phyloP scores from a whole-genome alignment of 148 eudicot species.

The Amaranthus palmeri region DNA sequence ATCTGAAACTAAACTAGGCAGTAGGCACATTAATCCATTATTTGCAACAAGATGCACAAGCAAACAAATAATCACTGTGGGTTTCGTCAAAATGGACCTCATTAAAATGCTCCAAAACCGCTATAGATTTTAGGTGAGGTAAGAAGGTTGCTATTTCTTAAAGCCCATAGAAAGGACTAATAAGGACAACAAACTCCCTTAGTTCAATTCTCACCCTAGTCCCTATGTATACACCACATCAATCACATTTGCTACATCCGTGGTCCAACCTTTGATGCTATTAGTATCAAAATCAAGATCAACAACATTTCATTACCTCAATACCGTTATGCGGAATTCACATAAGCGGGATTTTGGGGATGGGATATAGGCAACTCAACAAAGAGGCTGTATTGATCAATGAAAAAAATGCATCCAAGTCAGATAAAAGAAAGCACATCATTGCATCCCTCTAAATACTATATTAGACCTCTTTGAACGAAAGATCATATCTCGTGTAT shows the following conservation, averaged over 20 bases:
- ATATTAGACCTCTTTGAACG: conserved; percentile 17
- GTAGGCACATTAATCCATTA: conserved; percentile 1
- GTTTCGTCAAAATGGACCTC: conserved; percentile 17
- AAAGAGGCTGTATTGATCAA: too few species aligned
- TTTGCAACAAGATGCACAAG: conserved; percentile 6
- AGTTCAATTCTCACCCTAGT: conserved; percentile 16
- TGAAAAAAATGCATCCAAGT: conserved; percentile 12
- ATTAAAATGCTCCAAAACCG: background rate
- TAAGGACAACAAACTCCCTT: conserved; percentile 3
- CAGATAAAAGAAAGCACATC: conserved; percentile 26
- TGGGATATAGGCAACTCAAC: too few species aligned
- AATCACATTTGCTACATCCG: conserved; percentile 14
- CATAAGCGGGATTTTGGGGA: too few species aligned
- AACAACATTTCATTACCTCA: background rate
- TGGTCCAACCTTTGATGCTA: conserved; percentile 20
- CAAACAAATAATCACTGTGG: conserved; percentile 9
- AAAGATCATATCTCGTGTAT: conserved; percentile 11
- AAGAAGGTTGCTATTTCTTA: conserved; percentile 6
- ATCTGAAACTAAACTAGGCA: background rate
- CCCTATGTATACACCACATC: conserved; percentile 12
- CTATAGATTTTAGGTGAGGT: conserved; percentile 8
- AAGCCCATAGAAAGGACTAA: background rate
- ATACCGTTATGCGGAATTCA: too few species aligned
- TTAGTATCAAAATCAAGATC: conserved; percentile 4
- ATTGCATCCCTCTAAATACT: background rate